A percentile compares a stretch with the other conserved stretches of the same genome.
These are phyloP conservation scores for Pseudogymnoascus sp. DNA, from an alignment of 2,329 filamentous ascomycete species.

Conservation along the genomic window DNA sequence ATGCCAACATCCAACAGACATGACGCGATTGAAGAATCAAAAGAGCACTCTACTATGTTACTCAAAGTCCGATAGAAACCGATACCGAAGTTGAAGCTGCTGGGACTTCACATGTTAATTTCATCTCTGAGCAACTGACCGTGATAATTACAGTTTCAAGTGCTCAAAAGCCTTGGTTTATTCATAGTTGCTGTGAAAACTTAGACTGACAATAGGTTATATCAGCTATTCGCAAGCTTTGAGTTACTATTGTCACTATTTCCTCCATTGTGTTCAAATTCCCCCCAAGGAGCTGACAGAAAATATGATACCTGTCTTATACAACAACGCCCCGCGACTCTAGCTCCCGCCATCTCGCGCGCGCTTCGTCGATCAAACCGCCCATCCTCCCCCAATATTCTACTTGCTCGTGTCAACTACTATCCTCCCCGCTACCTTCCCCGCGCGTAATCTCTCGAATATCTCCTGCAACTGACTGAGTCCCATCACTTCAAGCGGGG, in stretches of 20 bases:
- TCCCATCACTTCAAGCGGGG: slow-evolving; percentile 78
- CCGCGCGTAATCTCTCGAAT: slow-evolving; percentile 67
- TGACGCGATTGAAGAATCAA: not conserved
- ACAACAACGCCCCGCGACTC: not conserved
- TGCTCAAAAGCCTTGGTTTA: not conserved
- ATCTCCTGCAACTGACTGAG: slow-evolving; percentile 72
- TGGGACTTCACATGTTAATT: not conserved
- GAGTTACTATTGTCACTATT: not conserved
- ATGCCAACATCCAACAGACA: slow-evolving; percentile 6
- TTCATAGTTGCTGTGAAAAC: not conserved
- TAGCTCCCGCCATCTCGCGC: not conserved
- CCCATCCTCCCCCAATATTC: not conserved
- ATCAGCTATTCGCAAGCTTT: not conserved
- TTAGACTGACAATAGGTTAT: not conserved
- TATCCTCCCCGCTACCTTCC: slow-evolving; percentile 69
- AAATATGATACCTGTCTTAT: not conserved
- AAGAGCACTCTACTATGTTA: not conserved
- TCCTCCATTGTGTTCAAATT: not conserved
- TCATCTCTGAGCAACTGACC: not conserved
- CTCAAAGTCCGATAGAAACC: too few species aligned
- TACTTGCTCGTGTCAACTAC: slow-evolving; percentile 68
- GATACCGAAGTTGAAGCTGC: not conserved
- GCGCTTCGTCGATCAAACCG: not conserved
- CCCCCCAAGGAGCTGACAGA: not conserved
- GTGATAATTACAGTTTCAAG: not conserved